Base-by-base conservation (phyloP, 2,329 filamentous ascomycete genomes). In the Setomelanomma holmii region DNA sequence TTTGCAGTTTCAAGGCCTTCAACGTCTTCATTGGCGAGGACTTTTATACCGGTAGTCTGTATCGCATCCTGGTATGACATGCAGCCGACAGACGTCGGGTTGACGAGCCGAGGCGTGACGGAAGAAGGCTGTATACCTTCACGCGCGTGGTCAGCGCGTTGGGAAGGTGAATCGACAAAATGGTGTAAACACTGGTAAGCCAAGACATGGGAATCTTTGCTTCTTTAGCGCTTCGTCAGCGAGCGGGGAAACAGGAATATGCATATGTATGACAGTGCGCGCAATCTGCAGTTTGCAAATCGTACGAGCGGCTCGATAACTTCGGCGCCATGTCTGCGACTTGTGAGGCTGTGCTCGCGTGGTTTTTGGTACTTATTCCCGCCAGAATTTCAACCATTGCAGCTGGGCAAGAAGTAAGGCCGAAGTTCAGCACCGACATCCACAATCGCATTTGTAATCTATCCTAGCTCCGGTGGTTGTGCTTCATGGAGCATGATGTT, bases 1-100 rank as follows among this genome's bases (percentile, higher is more conserved):
- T 27, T 50, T 38, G 30, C 43, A 46, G 50, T 49, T 54, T 60
- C 47, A 59, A 20, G 21, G 49, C 17, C 46, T 35, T 33, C 12
- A 27, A 53, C 38, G 40, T 52, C 51, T 41, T 34, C 41, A 49
- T 55, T 34, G 39, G 42, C 51, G 49, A 48, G 19, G 44, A 45
- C 46, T 42, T 33, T 30, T 30, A 40, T 41, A 45, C 48, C 44
- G 40, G 30, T 33, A 20, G 33, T 23, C 47, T 51, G 40, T 12
- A 35, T 10, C 40, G 21, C 23, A 34, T 47, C 17, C 44, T 36
- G 34, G 49, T 50, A 19, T 40, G 43, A 49, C 46, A 27, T 45
- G 39, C 30, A 36, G 16, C 19, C 23, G 27, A 34, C 41, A 36
- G 24, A n/a, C 14, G 12, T 39, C 22, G 40, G 39, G 17, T 36